phyloP scores from a whole-genome alignment of 2,329 filamentous ascomycete species.

The Ophiostoma ulmi region DNA sequence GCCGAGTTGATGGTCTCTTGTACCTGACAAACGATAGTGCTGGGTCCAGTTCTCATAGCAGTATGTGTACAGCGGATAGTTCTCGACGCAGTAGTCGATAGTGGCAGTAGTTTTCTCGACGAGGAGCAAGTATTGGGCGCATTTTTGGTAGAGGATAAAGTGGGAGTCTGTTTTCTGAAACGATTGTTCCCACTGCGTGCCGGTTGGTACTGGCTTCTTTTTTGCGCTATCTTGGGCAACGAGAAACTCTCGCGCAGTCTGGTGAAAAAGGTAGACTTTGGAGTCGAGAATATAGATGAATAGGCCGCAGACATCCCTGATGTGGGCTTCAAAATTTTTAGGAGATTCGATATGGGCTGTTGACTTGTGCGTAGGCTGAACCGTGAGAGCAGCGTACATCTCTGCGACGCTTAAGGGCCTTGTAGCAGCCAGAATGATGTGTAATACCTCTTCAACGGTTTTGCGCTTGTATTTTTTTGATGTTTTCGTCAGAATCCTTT shows the following conservation, averaged over 20 bases:
- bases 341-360: background rate
- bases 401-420: background rate
- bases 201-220: too few relatives aligned
- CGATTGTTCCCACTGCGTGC: background rate
- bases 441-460: background rate
- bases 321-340: background rate
- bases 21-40: background rate
- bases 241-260: slow-evolving; percentile 1
- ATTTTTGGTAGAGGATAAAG: background rate
- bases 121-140: background rate
- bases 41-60: background rate
- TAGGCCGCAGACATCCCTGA: background rate
- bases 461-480: background rate
- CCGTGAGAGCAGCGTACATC: slow-evolving; percentile 7
- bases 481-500: background rate
- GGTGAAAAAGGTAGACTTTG: slow-evolving; percentile 6
- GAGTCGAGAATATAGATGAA: background rate
- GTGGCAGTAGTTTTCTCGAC: background rate
- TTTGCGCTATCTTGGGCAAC: background rate
- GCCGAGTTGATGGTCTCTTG: background rate
- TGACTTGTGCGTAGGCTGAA: background rate
- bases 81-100: background rate
- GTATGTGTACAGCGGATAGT: background rate
- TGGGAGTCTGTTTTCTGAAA: background rate
- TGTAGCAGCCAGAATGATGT: background rate